Evolutionary conservation across 2,329 filamentous ascomycete species (phyloP).

Genomic region (Rutstroemia sp.): DNA sequence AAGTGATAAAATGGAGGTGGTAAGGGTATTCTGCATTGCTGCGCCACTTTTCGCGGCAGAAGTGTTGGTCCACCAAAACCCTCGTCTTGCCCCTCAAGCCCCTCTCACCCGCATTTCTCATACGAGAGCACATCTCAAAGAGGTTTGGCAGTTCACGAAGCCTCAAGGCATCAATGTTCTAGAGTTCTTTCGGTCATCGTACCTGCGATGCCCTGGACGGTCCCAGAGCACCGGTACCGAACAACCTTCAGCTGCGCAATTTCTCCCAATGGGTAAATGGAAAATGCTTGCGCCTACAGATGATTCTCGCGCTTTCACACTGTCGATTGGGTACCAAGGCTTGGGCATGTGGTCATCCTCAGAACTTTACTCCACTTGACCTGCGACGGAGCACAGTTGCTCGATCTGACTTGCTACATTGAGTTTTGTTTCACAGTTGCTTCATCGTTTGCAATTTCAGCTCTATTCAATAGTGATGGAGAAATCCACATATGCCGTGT

Average conservation of each 20-base stretch:
- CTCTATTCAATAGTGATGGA: neutral
- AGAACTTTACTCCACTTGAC: neutral
- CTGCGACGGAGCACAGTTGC: neutral
- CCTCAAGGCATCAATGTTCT: neutral
- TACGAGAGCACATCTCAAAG: neutral
- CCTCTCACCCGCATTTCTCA: neutral
- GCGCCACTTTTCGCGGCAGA: neutral
- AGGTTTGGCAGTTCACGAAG: neutral
- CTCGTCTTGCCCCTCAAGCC: neutral
- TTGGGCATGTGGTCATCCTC: neutral
- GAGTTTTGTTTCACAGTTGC: neutral
- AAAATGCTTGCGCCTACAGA: neutral
- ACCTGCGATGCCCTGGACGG: neutral
- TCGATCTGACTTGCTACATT: neutral
- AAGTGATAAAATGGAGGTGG: constrained; percentile 7
- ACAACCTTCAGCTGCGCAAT: constrained; percentile 4
- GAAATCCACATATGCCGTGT: neutral
- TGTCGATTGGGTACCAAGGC: neutral
- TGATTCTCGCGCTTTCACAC: neutral
- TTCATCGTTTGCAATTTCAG: constrained; percentile 4
- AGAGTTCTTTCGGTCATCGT: constrained; percentile 1
- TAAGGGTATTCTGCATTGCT: constrained; percentile 1
- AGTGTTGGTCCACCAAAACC: neutral
- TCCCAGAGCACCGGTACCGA: constrained; percentile 7
- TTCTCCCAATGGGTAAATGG: neutral